Evolutionary conservation across 2,329 filamentous ascomycete species (phyloP), one percentile per base, ranked within the genome.

Genomic region (Knufia fluminis): DNA sequence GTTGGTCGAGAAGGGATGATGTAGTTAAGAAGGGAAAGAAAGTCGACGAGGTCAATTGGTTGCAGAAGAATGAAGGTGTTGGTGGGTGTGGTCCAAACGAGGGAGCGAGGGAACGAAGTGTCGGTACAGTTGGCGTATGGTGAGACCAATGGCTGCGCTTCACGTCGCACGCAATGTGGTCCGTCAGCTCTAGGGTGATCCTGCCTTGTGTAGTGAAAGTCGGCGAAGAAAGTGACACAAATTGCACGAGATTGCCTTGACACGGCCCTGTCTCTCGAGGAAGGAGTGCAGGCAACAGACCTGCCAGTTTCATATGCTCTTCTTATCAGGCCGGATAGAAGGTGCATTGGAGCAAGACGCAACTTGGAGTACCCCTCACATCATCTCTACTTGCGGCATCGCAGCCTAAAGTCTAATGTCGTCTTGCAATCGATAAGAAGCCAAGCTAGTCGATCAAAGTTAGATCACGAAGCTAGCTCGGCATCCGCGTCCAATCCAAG

Each of bases 101-200:
- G n/a, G n/a, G n/a, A n/a, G n/a, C n/a, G n/a, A n/a, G n/a, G n/a
- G 17, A 23, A 26, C 40, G 40, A 42, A 22, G 3, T 14, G 16
- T 36, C 16, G 40, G 40, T 16, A 16, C 40, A 22, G 43, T 24
- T 23, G 43, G 16, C 9, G 17, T 14, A 7, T 22, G 17, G 33
- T 8, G 12, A 31, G 31, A 31, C 45, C 33, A 48, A 40, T 40
- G 33, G 26, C 36, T 19, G 33, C 19, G 19, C 28, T 48, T 48
- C 45, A 48, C 45, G 33, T 48, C 36, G 43, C 43, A 46, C 43
- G 19, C 10, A n/a, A 24, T 16, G 3, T 24, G 40, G n/a, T 26
- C 14, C 19, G 40, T 26, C 14, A 26, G 14, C 22, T 14, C 14
- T 43, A 19, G 40, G 22, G 4, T 43, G 19, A 16, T 36, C 33